These are phyloP conservation scores for Amphibolis antarctica DNA, from an alignment of 106 monocot species.

Conservation along the genomic window DNA sequence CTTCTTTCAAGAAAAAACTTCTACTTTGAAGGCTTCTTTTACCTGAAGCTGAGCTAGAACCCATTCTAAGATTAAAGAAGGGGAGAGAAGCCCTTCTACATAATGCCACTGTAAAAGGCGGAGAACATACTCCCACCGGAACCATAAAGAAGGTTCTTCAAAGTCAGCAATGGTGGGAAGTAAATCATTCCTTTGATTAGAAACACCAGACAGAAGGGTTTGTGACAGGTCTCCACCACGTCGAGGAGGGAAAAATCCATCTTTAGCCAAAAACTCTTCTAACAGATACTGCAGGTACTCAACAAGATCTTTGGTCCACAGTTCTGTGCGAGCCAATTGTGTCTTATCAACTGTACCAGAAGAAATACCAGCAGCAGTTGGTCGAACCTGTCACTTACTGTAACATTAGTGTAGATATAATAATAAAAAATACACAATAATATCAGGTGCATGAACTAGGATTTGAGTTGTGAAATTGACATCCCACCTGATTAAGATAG, in stretches of 20 bases:
- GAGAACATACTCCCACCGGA: conserved; percentile 84
- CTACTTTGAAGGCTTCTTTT: conserved; percentile 6
- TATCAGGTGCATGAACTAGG: not conserved
- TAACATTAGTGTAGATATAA: not conserved
- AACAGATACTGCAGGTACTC: conserved; percentile 85
- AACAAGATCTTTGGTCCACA: conserved; percentile 85
- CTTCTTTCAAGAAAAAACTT: not conserved
- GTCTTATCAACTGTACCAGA: conserved; percentile 58
- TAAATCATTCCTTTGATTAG: conserved; percentile 39
- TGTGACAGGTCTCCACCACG: conserved; percentile 37
- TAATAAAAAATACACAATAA: not conserved
- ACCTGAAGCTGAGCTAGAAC: conserved; percentile 78
- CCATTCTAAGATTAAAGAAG: conserved; percentile 74
- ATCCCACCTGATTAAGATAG: conserved; percentile 90
- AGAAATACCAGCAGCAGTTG: conserved; percentile 26
- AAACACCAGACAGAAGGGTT: conserved; percentile 12
- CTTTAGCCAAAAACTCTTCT: conserved; percentile 67
- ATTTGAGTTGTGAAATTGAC: not conserved
- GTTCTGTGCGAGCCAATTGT: conserved; percentile 54
- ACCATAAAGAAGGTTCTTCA: conserved; percentile 45
- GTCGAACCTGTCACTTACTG: conserved; percentile 37
- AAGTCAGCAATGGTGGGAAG: conserved; percentile 23
- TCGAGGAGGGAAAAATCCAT: conserved; percentile 35
- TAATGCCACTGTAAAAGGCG: conserved; percentile 72
- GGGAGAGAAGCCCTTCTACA: conserved; percentile 66